Evolutionary conservation across 148 eudicot species (phyloP), one percentile per base, ranked within the genome.

Genomic region (Vaccinium myrtillus): DNA sequence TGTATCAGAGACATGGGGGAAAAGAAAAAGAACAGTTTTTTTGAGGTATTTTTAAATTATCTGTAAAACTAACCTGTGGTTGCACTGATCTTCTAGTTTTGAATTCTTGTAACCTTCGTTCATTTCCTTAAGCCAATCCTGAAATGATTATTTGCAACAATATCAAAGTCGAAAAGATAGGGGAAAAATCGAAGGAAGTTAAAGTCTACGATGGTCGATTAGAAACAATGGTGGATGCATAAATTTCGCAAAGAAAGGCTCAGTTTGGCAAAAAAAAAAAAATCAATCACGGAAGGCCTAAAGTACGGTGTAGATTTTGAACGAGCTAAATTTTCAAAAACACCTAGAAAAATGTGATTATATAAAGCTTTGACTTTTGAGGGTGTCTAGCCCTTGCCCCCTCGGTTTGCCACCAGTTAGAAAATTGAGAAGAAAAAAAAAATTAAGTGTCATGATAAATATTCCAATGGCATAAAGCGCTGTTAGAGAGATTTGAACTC

Each of bases 81-180:
- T 91, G 84, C 92, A 91, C 75, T 92, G 94, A 59, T 91, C 92
- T 61, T 86, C 88, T 36, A 92, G 63, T 39, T 86, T 90, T 67
- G 91, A 91, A 76, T 90, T 81, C 75, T 88, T 91, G 80, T 54
- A 92, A 49, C 91, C 93, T 83, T 71, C 7, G 63, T 75, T 58
- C 19, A 81, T 77, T 84, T 90, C 84, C 74, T 82, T 58, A 1
- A 8, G 0, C 93, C 93, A 89, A 53, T 92, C 81, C 92, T 90
- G 79, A 61, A 83, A 73, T 53, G 12, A 32, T 51, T 13, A 25
- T 46, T 46, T 48, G 16, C 27, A 46, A 75, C n/a, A n/a, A n/a
- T n/a, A n/a, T 19, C 49, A 7, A 43, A 18, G 25, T 16, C 2
- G 18, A 67, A 27, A 67, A 30, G 43, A 69, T 27, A 27, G 19